phyloP scores from a whole-genome alignment of 192 early-diverging fungal genomes.

The Gryganskiella cystojenkinii region DNA sequence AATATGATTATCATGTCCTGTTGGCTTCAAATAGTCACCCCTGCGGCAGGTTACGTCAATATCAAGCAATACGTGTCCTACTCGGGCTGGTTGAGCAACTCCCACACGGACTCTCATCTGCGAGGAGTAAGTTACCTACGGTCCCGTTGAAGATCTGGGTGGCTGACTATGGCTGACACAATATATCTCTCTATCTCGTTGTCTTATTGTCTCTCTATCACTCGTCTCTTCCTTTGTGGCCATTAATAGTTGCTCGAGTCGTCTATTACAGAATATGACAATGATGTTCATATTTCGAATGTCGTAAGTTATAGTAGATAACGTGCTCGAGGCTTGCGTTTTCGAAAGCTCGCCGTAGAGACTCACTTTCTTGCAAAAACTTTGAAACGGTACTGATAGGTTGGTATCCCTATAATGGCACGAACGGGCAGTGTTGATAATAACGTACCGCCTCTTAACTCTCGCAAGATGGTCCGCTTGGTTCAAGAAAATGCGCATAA shows the following conservation, averaged over 20 bases:
- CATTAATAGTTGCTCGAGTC: constrained; percentile 76
- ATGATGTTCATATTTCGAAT: constrained; percentile 77
- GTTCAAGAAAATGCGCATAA: constrained; percentile 71
- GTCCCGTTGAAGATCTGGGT: no score
- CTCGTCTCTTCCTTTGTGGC: no score
- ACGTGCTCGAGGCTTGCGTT: background rate
- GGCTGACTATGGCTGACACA: no score
- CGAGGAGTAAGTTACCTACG: constrained; percentile 58
- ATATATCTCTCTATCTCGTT: no score
- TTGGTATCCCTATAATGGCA: constrained; percentile 71
- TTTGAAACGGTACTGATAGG: no score
- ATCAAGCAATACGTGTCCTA: constrained; percentile 82
- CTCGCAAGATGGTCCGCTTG: constrained; percentile 68
- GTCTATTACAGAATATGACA: constrained; percentile 79
- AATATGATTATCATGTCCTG: background rate
- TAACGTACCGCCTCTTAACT: constrained; percentile 81
- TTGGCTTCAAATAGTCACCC: constrained; percentile 55
- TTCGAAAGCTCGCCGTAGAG: no score
- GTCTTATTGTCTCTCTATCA: no score
- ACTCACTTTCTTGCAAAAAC: no score
- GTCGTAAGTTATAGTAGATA: constrained; percentile 59
- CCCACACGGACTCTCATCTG: constrained; percentile 72
- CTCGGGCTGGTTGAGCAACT: constrained; percentile 66
- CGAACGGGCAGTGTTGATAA: constrained; percentile 71
- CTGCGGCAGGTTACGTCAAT: constrained; percentile 78